Evolutionary conservation across 208 protist genomes (phyloP), one percentile per base, ranked within the genome.

Genomic region (Leishmania major): DNA sequence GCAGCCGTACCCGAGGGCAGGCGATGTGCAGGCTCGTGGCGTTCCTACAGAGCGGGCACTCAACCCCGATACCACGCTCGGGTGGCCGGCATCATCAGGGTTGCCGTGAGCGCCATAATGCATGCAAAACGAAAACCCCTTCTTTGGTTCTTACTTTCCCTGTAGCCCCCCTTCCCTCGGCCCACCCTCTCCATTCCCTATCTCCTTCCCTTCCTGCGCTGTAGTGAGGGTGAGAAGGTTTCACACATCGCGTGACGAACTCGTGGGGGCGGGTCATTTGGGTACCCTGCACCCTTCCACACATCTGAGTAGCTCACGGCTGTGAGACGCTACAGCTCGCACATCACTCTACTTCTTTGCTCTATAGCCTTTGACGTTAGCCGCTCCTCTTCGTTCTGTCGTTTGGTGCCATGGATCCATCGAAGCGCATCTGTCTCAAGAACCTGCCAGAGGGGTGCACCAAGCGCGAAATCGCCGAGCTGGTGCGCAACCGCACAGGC

Each of bases 401-500:
- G 17, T 71, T 49, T 17, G 45, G 7, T 40, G 69, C 57, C 6
- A 97, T 97, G 93, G 94, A 97, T 80, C 94, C 94, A 0, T 88
- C 94, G 2, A 97, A 97, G 83, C 94, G 94, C 49, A 90, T 97
- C 47, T 96, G 92, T 69, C 81, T 97, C 10, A 96, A 96, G 69
- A 95, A 96, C 77, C 87, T 97, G 35, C 94, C 94, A 7, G 87
- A 89, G 31, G 86, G 90, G 13, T 92, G 88, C 78, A 96, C 94
- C 15, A 97, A 97, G 84, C 89, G 91, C 35, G 93, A 97, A 47
- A 91, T 97, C 62, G 93, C 93, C 11, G 92, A 96, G 64, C 89
- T 97, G 72, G 80, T 97, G 25, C 89, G 91, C 77, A 95, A 87
- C 72, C 90, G 94, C 74, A 96, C 93, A 4, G 92, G 94, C 11